A percentile compares a stretch with the other conserved stretches of the same genome.
phyloP scores from a whole-genome alignment of 2,329 filamentous ascomycete genomes.

The Celoporthe dispersa region DNA sequence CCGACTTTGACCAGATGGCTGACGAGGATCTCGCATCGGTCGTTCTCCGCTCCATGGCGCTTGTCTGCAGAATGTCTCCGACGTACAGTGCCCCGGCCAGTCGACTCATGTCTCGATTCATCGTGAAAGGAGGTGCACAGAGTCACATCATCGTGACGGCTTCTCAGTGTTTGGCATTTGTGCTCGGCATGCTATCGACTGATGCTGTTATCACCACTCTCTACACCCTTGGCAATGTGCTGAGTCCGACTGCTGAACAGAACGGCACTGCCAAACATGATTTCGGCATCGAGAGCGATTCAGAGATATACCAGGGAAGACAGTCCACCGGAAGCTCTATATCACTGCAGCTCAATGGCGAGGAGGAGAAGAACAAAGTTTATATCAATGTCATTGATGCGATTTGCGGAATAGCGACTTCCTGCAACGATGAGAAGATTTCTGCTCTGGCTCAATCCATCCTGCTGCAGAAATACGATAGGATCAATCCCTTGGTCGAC shows the following conservation, averaged over 20 bases:
- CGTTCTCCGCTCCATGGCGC: slow-evolving; percentile 79
- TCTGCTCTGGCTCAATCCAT: slow-evolving; percentile 92
- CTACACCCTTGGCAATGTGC: slow-evolving; percentile 93
- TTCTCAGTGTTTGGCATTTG: slow-evolving; percentile 81
- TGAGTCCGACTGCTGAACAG: slow-evolving; percentile 72
- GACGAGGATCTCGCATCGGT: slow-evolving; percentile 77
- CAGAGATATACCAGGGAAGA: slow-evolving; percentile 56
- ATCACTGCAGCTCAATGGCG: slow-evolving; percentile 73
- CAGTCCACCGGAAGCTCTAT: slow-evolving; percentile 75
- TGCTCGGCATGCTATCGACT: slow-evolving; percentile 81
- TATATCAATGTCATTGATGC: slow-evolving; percentile 93
- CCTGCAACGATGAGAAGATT: slow-evolving; percentile 86
- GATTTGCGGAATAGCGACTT: slow-evolving; percentile 85
- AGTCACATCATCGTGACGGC: slow-evolving; percentile 74
- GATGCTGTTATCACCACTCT: slow-evolving; percentile 94
- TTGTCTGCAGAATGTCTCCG: slow-evolving; percentile 77
- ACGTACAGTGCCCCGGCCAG: slow-evolving; percentile 76
- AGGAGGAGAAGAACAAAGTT: slow-evolving; percentile 77
- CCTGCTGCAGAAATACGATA: slow-evolving; percentile 92
- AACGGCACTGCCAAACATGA: slow-evolving; percentile 20
- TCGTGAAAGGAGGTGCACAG: slow-evolving; percentile 80
- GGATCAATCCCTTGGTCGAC: slow-evolving; percentile 80
- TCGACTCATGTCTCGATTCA: slow-evolving; percentile 80
- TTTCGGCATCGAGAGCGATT: slow-evolving; percentile 46
- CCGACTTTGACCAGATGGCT: slow-evolving; percentile 80